A percentile compares a stretch with the other conserved stretches of the same genome.
Evolutionary conservation across 768 basidiomycete species (phyloP).

Genomic region (Phanerochaete sordida): DNA sequence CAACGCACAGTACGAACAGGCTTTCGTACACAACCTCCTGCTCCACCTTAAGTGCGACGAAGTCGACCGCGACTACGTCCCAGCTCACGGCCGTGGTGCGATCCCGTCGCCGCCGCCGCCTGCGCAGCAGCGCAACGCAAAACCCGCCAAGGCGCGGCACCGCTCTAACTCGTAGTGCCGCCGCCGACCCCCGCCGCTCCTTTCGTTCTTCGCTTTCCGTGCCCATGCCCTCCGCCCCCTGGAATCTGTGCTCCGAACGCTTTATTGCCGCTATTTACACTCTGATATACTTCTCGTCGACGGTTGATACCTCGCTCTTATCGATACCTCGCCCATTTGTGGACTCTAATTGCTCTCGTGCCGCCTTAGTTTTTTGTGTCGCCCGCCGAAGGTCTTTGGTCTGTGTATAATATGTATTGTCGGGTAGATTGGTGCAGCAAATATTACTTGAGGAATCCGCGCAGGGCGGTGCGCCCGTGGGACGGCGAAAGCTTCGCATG

Average conservation of each 20-base stretch:
- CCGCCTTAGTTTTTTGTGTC: background rate
- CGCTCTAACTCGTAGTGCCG: background rate
- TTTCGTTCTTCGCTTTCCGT: background rate
- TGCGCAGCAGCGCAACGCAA: slow-evolving; percentile 44
- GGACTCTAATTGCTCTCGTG: background rate
- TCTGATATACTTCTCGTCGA: background rate
- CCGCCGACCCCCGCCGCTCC: background rate
- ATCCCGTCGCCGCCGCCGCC: slow-evolving; percentile 39
- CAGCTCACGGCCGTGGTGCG: slow-evolving; percentile 78
- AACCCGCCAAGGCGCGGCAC: slow-evolving; percentile 30
- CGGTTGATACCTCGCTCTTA: background rate
- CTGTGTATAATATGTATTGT: background rate
- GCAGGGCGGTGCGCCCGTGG: no score
- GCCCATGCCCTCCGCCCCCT: background rate
- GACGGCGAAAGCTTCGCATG: no score
- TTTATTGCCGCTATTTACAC: background rate
- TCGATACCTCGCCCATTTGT: background rate
- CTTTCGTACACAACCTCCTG: slow-evolving; percentile 83
- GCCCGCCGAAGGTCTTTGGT: background rate
- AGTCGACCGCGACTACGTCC: slow-evolving; percentile 75
- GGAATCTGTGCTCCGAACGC: background rate
- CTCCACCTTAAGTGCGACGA: slow-evolving; percentile 73
- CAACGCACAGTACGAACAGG: slow-evolving; percentile 90
- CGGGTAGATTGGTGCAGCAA: background rate
- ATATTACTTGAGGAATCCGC: background rate